Evolutionary conservation across 2,329 filamentous ascomycete genomes (phyloP), one percentile per base, ranked within the genome.

Genomic region (Fusarium goolgardi): DNA sequence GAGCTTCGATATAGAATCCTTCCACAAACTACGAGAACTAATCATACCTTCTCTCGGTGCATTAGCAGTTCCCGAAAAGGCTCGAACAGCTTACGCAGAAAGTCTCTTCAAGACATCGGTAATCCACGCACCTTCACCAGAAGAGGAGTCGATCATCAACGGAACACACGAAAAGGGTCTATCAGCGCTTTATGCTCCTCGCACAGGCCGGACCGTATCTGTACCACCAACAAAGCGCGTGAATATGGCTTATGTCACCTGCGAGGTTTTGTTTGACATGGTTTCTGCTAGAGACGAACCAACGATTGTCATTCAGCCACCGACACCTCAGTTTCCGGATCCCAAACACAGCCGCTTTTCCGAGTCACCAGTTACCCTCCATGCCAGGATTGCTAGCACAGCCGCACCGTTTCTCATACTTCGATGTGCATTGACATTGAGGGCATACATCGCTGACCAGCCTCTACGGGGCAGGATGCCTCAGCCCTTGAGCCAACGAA

Each of bases 401-500:
- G 88, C 90, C 1, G 90, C 92, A 0, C 93, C 93, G 0, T 95
- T 93, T 73, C 84, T 98, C 4, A 90, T 98, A 44, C 82, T 97
- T 3, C 89, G 96, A 4, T 89, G 91, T 15, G 93, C 92, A 0
- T 82, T 97, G 18, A 90, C 92, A 0, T 80, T 98, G n/a, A 90
- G 93, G 57, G 85, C 90, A 1, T 98, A 97, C 75, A 90, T 96
- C 45, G 92, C 94, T 6, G 96, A 99, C 77, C 95, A 97, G 75
- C 94, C 95, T 1, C 82, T 99, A 21, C 86, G 96, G 16, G 94
- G 96, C 0, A 86, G 90, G 50, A 96, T 96, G 89, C 96, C 96
- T 6, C 92, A 96, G 76, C 95, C 95, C 1, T 83, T 93, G 7
- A 90, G 88, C 11, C 92, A 97, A 74, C 86, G 92, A 43, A 90